Base-by-base conservation (phyloP, 306 rosid species). In the Pyrus communis region DNA sequence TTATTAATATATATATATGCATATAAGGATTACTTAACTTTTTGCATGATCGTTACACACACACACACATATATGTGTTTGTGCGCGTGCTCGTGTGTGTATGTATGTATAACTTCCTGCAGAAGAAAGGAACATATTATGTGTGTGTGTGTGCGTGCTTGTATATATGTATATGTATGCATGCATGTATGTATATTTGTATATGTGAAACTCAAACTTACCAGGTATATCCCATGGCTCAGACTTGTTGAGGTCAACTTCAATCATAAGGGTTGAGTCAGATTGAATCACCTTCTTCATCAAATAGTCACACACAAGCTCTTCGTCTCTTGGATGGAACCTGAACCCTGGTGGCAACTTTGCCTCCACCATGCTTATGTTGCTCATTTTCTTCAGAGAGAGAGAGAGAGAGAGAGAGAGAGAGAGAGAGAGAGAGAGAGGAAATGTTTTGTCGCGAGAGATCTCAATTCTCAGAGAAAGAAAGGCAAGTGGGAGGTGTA, bases 201-300 rank as follows among this genome's bases (percentile, higher is more conserved):
- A 1, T 5, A 17, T 15, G 55, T 1, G 28, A 73, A 1, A 60
- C 14, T 60, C 18, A 15, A 70, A 66, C 90, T 84, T n/a, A 93
- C 98, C 90, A 69, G 98, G 97, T 81, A 93, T 89, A 77, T 93
- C 98, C 98, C 98, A 93, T 9, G 98, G 98, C 67, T 93, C 98
- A 55, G 87, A 89, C 96, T 89, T 91, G 91, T 93, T 93, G 58
- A 93, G 98, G 80, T 93, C 98, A 82, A 93, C 98, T 68, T 93
- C 93, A 38, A 91, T 89, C 89, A 93, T 64, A 75, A 91, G 97
- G 69, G 82, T 76, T 35, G 93, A 83, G 73, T 84, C 81, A 70
- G 65, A 73, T 55, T 80, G 85, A 42, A 83, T 72, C 10, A 86
- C 79, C 86, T 91, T 93, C 85, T 88, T 89, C 85, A 93, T 77